Evolutionary conservation across 2,329 filamentous ascomycete species (phyloP).

Genomic region (Zymoseptoria passerinii): DNA sequence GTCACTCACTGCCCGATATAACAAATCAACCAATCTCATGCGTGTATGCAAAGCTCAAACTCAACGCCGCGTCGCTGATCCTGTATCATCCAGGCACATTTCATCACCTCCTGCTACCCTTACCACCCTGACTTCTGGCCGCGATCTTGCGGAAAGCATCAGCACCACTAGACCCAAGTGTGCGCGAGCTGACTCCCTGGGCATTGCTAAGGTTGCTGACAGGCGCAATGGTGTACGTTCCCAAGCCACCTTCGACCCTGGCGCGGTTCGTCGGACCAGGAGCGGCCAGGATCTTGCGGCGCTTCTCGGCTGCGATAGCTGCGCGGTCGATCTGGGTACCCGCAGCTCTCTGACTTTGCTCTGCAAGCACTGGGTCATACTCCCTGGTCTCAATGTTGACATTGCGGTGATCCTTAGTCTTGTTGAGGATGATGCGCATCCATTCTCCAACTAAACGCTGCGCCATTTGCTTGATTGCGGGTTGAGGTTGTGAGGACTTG

Average conservation of each 20-base stretch:
- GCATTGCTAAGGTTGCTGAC: slow-evolving; percentile 41
- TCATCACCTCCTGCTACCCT: slow-evolving; percentile 1
- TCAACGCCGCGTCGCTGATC: not conserved
- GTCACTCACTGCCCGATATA: not conserved
- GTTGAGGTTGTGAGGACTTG: slow-evolving; percentile 82
- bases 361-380: slow-evolving; percentile 47
- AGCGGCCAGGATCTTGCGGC: slow-evolving; percentile 45
- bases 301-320: slow-evolving; percentile 41
- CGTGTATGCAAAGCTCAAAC: not conserved
- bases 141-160: slow-evolving; percentile 30
- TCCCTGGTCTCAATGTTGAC: slow-evolving; percentile 56
- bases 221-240: slow-evolving; percentile 56
- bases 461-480: slow-evolving; percentile 84
- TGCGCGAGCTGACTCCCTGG: slow-evolving; percentile 19
- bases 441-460: slow-evolving; percentile 90
- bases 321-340: slow-evolving; percentile 30
- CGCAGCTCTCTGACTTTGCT: slow-evolving; percentile 19
- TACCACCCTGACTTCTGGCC: slow-evolving; percentile 12
- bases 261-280: slow-evolving; percentile 50
- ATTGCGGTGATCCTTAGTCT: slow-evolving; percentile 89
- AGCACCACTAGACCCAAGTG: slow-evolving; percentile 23
- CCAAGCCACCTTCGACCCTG: slow-evolving; percentile 49
- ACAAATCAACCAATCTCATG: not conserved
- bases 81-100: not conserved
- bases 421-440: slow-evolving; percentile 79